phyloP scores from a whole-genome alignment of 768 basidiomycete species.

The Boletus huronensis region DNA sequence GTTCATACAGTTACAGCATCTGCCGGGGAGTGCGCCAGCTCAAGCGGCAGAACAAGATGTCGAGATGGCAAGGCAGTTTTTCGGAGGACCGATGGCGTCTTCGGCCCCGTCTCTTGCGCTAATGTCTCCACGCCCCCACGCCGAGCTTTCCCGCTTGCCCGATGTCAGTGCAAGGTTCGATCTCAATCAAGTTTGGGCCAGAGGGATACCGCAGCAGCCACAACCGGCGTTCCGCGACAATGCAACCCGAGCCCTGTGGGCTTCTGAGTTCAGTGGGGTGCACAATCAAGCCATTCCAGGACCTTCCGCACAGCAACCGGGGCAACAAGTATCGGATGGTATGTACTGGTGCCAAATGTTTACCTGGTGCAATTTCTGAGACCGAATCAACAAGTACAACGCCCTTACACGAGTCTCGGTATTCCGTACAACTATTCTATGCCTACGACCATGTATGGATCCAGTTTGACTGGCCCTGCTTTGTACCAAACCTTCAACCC shows the following conservation, averaged over 20 bases:
- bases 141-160: conserved; percentile 27
- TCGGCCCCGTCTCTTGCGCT: conserved; percentile 35
- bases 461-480: conserved; percentile 32
- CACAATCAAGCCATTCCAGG: conserved; percentile 22
- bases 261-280: conserved; percentile 48
- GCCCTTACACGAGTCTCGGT: conserved; percentile 36
- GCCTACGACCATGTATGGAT: conserved; percentile 29
- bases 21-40: conserved; percentile 54
- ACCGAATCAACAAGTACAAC: conserved; percentile 29
- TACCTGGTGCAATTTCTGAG: conserved; percentile 2
- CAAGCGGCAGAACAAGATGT: conserved; percentile 62
- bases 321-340: conserved; percentile 27
- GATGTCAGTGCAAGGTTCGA: conserved; percentile 33
- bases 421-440: conserved; percentile 38
- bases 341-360: background rate
- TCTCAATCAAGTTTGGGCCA: conserved; percentile 51
- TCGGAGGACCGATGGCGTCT: conserved; percentile 44
- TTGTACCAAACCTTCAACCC: conserved; percentile 34
- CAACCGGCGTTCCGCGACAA: conserved; percentile 36
- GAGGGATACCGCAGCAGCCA: conserved; percentile 45
- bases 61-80: conserved; percentile 77
- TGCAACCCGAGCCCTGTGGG: conserved; percentile 44
- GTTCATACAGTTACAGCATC: conserved; percentile 60
- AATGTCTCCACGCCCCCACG: conserved; percentile 30
- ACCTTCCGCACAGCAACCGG: conserved; percentile 33